Percentiles rank a stretch among this genome's conserved stretches.
These are phyloP conservation scores for Wilcoxina mikolae DNA, from an alignment of 495 filamentous ascomycete genomes.

Conservation along the genomic window DNA sequence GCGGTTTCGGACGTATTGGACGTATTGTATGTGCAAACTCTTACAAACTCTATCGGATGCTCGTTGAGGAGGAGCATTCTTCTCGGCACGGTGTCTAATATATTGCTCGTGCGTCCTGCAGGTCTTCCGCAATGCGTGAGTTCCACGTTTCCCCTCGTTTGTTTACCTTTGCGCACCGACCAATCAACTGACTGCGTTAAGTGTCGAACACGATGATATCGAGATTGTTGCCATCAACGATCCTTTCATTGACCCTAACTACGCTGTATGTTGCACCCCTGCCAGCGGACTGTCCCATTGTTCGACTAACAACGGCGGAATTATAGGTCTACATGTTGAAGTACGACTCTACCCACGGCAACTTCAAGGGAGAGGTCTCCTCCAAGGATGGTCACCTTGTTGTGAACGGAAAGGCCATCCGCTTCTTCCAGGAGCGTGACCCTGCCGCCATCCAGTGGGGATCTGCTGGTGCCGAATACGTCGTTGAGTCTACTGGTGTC, in stretches of 20 bases:
- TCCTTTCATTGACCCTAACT: conserved; percentile 95
- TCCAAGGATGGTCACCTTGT: conserved; percentile 53
- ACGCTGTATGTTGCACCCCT: conserved; percentile 59
- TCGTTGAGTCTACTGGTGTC: conserved; percentile 98
- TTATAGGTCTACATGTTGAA: conserved; percentile 93
- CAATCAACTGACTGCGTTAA: conserved; percentile 32
- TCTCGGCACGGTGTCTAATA: background rate
- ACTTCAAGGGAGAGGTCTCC: conserved; percentile 83
- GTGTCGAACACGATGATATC: conserved; percentile 69
- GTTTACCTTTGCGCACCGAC: background rate
- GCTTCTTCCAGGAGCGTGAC: conserved; percentile 90
- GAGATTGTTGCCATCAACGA: conserved; percentile 95
- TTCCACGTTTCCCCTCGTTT: conserved; percentile 24
- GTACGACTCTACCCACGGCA: conserved; percentile 92
- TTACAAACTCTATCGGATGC: background rate
- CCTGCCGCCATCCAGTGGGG: conserved; percentile 83
- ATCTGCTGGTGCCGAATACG: conserved; percentile 78
- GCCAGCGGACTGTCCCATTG: background rate
- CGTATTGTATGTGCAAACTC: conserved; percentile 55
- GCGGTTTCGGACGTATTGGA: conserved; percentile 98
- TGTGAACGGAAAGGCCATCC: conserved; percentile 90
- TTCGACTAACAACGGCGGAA: background rate
- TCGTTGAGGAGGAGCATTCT: background rate
- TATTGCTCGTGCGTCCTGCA: conserved; percentile 19
- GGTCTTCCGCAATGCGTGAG: conserved; percentile 70